A percentile compares a stretch with the other conserved stretches of the same genome.
phyloP scores from a whole-genome alignment of 2,329 filamentous ascomycete genomes.

The Sodiomyces alkalinus region DNA sequence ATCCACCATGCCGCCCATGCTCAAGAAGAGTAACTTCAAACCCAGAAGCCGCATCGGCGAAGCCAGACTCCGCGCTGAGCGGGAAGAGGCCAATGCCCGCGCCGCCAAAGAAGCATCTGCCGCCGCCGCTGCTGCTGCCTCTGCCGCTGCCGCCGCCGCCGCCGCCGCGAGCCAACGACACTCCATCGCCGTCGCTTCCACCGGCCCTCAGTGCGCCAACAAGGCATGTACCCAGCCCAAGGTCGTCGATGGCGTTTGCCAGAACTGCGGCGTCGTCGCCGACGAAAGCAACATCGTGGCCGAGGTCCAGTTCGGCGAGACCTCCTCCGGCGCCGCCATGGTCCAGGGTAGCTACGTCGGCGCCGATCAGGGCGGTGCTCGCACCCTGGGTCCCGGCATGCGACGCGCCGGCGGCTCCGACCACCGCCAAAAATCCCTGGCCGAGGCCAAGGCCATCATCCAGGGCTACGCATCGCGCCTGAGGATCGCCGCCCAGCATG shows the following conservation, averaged over 20 bases:
- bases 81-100: background rate
- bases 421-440: slow-evolving; percentile 44
- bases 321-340: slow-evolving; percentile 67
- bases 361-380: slow-evolving; percentile 69
- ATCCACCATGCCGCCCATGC: no score
- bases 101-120: background rate
- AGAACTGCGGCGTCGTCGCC: slow-evolving; percentile 70
- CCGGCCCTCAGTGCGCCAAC: slow-evolving; percentile 38
- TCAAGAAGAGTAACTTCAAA: no score
- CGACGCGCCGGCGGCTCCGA: slow-evolving; percentile 41
- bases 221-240: slow-evolving; percentile 44
- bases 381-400: slow-evolving; percentile 48
- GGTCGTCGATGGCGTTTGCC: slow-evolving; percentile 55
- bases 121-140: no score
- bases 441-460: slow-evolving; percentile 42
- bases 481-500: slow-evolving; percentile 21
- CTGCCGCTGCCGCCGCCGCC: slow-evolving; percentile 14
- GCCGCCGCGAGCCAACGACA: slow-evolving; percentile 8
- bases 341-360: slow-evolving; percentile 83
- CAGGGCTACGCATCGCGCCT: slow-evolving; percentile 47
- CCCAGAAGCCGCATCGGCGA: no score
- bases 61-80: no score
- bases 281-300: slow-evolving; percentile 81
- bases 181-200: slow-evolving; percentile 17
- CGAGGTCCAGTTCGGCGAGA: slow-evolving; percentile 85